Evolutionary conservation across 108 stramenopile genomes (phyloP).

Genomic region (Asterionellopsis glacialis): DNA sequence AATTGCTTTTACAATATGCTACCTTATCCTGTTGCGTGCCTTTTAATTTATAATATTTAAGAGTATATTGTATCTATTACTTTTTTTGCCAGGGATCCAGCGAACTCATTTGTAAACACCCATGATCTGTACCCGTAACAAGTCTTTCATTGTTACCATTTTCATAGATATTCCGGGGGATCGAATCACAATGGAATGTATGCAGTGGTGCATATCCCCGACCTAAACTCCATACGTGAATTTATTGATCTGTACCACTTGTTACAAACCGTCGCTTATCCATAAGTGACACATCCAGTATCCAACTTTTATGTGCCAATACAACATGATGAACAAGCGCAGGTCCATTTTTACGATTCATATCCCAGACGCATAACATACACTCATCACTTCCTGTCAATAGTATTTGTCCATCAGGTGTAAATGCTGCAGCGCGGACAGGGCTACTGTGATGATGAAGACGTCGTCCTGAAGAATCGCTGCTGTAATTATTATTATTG

Average conservation of each 20-base stretch:
- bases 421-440: slow-evolving; percentile 33
- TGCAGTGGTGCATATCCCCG: slow-evolving; percentile 26
- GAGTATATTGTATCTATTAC: background rate
- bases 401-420: slow-evolving; percentile 35
- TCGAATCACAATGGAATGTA: slow-evolving; percentile 29
- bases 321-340: slow-evolving; percentile 39
- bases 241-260: slow-evolving; percentile 25
- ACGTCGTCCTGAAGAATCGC: background rate
- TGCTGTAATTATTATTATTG: background rate
- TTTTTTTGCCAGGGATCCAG: slow-evolving; percentile 12
- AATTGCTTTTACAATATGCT: slow-evolving; percentile 22
- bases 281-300: slow-evolving; percentile 14
- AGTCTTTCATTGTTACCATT: slow-evolving; percentile 15
- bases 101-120: slow-evolving; percentile 31
- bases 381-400: slow-evolving; percentile 38
- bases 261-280: slow-evolving; percentile 41
- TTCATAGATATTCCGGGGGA: slow-evolving; percentile 15
- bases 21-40: too few relatives aligned
- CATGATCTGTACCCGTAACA: slow-evolving; percentile 29
- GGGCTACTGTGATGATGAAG: slow-evolving; percentile 29
- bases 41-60: too few relatives aligned
- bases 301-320: slow-evolving; percentile 40
- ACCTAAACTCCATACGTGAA: slow-evolving; percentile 37
- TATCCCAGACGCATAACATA: slow-evolving; percentile 37
- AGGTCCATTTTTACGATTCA: slow-evolving; percentile 4